phyloP scores from a whole-genome alignment of 495 filamentous ascomycete genomes.

The Wilcoxina mikolae region DNA sequence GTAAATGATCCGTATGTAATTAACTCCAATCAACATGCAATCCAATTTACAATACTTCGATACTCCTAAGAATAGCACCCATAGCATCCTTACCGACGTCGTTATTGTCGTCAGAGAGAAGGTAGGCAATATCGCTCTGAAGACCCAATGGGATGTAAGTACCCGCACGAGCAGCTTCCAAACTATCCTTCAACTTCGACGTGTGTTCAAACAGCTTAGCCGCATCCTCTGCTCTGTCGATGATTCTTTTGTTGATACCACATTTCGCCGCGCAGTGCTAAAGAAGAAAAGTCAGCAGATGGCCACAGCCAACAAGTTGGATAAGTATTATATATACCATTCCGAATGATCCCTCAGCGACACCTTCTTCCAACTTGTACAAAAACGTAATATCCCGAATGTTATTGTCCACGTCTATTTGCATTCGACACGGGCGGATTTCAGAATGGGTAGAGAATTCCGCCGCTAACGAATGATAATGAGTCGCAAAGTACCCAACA shows the following conservation, averaged over 20 bases:
- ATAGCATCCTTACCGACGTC: constrained; percentile 16
- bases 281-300: background rate
- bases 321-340: constrained; percentile 41
- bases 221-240: constrained; percentile 76
- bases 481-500: constrained; percentile 92
- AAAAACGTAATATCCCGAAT: constrained; percentile 76
- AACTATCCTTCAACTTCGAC: constrained; percentile 67
- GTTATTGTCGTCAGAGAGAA: background rate
- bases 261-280: constrained; percentile 92
- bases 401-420: constrained; percentile 81
- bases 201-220: constrained; percentile 94
- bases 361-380: constrained; percentile 87
- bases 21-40: background rate
- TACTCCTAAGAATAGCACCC: constrained; percentile 16
- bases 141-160: constrained; percentile 73
- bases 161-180: constrained; percentile 61
- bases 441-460: constrained; percentile 85
- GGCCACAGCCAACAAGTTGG: background rate
- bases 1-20: background rate
- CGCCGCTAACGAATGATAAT: constrained; percentile 84
- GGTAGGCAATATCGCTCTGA: constrained; percentile 72
- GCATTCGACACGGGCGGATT: constrained; percentile 73
- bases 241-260: constrained; percentile 69
- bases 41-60: constrained; percentile 15
- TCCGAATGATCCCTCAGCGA: constrained; percentile 93